Evolutionary conservation across 164 flowering plant genomes (phyloP), one percentile per base, ranked within the genome.

Genomic region (Vitis amurensis): DNA sequence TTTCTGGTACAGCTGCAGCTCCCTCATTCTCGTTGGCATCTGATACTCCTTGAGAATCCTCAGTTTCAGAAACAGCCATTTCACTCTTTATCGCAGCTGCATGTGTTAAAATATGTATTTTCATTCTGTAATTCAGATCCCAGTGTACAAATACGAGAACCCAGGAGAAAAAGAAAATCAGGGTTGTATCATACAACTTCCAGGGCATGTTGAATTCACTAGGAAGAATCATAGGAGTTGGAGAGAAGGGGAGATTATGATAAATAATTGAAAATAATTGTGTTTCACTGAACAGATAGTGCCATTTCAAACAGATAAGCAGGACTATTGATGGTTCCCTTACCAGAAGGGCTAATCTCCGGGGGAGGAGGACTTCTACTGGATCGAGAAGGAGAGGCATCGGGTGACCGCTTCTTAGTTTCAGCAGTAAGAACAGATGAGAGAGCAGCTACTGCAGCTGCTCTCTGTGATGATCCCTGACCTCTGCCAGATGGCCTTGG

Each of bases 381-480:
- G 55, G 87, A 59, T 27, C 70, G 83, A 30, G 76, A 49, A 72
- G 97, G 88, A 76, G 98, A 85, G 55, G 76, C 71, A 51, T 85
- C 91, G 50, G 88, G 80, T 49, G 91, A 77, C 55, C 61, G 63
- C 74, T 70, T 76, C 66, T 83, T 91, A 82, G 84, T 88, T 77
- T 95, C 98, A 56, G 93, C 98, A 59, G 92, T 93, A 57, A 95
- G 94, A 74, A 91, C 94, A 14, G 73, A 58, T 7, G 99, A 95
- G 69, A 95, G 88, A 72, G 99, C 98, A 71, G 99, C 98, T 53
- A 95, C 91, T 27, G 99, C 99, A 75, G 99, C 99, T 67, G 99
- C 99, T 85, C 99, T 90, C 73, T 95, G 99, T 67, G 99, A 31
- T 31, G 44, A 89, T 48, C 94, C 98, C 63, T 78, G 88, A 70